Evolutionary conservation across 2,329 filamentous ascomycete species (phyloP), one percentile per base, ranked within the genome.

Genomic region (Rhinocladiella mackenziei): DNA sequence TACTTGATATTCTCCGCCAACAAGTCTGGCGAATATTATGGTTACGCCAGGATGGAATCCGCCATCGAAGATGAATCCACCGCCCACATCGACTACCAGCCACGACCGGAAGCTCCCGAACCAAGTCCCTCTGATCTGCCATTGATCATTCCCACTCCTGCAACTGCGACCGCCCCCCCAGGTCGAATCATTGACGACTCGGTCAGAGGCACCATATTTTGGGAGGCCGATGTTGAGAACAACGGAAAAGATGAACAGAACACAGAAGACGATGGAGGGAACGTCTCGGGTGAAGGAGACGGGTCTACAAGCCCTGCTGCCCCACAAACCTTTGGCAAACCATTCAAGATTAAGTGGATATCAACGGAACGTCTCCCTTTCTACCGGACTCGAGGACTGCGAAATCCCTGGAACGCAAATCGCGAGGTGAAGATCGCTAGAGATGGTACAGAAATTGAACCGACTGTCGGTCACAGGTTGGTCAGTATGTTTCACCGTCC

Each of bases 1-100:
- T 96, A 89, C 60, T 73, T 97, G 20, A 80, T 97, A 10, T 97
- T 97, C 64, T 97, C 91, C 1, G 91, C 91, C 9, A 97, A 97
- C 65, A 96, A 96, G 60, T 96, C 91, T 0, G 91, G 91, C 9
- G 91, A 96, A 65, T 97, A 96, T 61, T 96, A 92, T 66, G 91
- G 91, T 14, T 96, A 94, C 60, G 91, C 89, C 14, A 81, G 85
- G 26, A 97, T 97, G 91, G 71, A 75, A 7, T 95, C 91, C 15
- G 72, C 81, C 3, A 94, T 96, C 58, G 82, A 84, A 56, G 78
- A 89, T 42, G 85, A 94, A 55, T 80, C 83, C 8, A 74, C 75
- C 0, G 78, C 81, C 1, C 40, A 45, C 15, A 79, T 86, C 36
- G 75, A 84, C 59, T 83, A 87, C 64, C 80, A 80, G 3, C 80